Evolutionary conservation across 345 rosid genomes (phyloP), one percentile per base, ranked within the genome.

Genomic region (Laguncularia racemosa): DNA sequence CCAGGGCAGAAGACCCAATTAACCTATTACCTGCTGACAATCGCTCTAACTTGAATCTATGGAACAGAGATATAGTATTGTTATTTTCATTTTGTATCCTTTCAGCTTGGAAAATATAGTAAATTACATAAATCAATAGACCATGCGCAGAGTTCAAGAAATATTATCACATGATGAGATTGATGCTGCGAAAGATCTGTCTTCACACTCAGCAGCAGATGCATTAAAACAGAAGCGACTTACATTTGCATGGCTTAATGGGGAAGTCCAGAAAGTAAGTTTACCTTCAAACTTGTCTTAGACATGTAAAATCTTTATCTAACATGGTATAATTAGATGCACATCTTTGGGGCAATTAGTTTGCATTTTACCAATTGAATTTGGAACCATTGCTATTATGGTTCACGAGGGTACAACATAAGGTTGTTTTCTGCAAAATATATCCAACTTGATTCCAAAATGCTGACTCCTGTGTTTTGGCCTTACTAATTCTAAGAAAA

Each of bases 201-300:
- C 73, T 43, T 46, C 48, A 44, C 15, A 57, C 58, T 54, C 73
- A 43, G 81, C 89, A 33, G 78, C 71, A 50, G 52, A 47, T 63
- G 84, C 96, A 46, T 67, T 83, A 48, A 70, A 69, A 71, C 72
- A 65, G 55, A 89, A 84, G 71, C 80, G 91, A 59, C 71, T 89
- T 67, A 72, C 96, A 48, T 86, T 92, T 66, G 75, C 80, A 40
- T 92, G 98, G 98, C 96, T 92, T 52, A 88, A 92, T 60, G 98
- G 96, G 49, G 98, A 89, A 76, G 78, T 72, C 60, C 98, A 92
- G 70, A 70, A 71, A 59, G 98, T 91, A 68, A 71, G 81, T 83
- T 55, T 50, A 44, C 19, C 50, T 44, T 33, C 28, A 20, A 44
- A 7, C 62, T 62, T 56, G 40, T 59, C 40, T 12, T 50, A 14